phyloP scores from a whole-genome alignment of 306 rosid genomes.

The Leucaena leucocephala region DNA sequence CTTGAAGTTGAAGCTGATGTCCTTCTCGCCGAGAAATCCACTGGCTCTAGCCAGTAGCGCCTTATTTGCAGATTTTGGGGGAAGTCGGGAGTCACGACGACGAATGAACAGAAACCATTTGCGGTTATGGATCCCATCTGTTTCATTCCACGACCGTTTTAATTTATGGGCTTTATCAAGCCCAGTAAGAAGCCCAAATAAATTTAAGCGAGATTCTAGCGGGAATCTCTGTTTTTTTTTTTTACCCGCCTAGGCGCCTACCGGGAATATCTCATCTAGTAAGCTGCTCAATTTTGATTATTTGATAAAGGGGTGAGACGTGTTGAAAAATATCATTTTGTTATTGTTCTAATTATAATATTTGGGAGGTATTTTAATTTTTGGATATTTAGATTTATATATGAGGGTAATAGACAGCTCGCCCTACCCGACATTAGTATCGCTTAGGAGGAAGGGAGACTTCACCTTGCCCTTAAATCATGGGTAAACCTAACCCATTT shows the following conservation, averaged over 20 bases:
- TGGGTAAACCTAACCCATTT: too few species aligned
- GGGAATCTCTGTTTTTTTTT: too few species aligned
- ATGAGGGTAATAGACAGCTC: too few species aligned
- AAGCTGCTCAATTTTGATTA: too few species aligned
- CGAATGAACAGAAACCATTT: not conserved
- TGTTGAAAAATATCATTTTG: too few species aligned
- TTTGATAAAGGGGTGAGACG: too few species aligned
- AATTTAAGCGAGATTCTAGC: not conserved
- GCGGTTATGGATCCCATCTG: slow-evolving; percentile 3
- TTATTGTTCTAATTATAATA: too few species aligned
- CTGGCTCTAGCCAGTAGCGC: not conserved
- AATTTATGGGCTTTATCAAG: not conserved
- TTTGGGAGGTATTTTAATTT: too few species aligned
- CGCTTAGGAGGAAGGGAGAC: too few species aligned
- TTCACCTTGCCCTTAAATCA: too few species aligned
- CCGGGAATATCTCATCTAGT: not conserved
- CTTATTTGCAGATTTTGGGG: not conserved
- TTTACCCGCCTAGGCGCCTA: not conserved
- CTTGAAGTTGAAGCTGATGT: not conserved
- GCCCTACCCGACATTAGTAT: too few species aligned
- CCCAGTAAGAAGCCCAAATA: not conserved
- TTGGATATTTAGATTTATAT: too few species aligned
- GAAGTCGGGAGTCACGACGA: not conserved
- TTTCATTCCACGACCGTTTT: not conserved
- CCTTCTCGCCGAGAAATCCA: not conserved